These are phyloP conservation scores for Rhizopogon vesiculosus DNA, from an alignment of 768 basidiomycete species.

Conservation along the genomic window DNA sequence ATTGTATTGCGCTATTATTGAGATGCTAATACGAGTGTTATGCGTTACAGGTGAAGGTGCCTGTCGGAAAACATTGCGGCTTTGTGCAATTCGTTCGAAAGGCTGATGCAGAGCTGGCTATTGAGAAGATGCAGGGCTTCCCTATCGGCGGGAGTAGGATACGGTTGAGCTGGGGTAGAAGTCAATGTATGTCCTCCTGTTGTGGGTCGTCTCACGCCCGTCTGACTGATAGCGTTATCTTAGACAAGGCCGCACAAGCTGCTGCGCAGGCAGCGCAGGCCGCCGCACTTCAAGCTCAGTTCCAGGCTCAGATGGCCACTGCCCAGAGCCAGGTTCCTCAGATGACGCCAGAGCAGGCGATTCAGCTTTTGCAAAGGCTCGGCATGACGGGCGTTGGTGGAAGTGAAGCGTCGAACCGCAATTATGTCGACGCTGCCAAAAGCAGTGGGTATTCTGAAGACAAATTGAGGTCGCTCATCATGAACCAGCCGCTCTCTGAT, in stretches of 20 bases:
- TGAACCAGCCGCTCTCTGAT: constrained; percentile 17
- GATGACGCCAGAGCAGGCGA: constrained; percentile 59
- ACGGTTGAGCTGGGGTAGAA: constrained; percentile 88
- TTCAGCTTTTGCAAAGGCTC: constrained; percentile 57
- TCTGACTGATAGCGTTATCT: constrained; percentile 4
- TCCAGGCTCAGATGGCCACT: constrained; percentile 27
- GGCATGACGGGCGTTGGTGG: constrained; percentile 30
- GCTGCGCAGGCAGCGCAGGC: constrained; percentile 81
- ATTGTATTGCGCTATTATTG: not conserved
- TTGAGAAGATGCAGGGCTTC: constrained; percentile 96
- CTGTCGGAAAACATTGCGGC: constrained; percentile 91
- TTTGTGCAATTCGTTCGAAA: constrained; percentile 95
- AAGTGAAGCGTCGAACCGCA: constrained; percentile 6
- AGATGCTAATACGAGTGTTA: constrained; percentile 4
- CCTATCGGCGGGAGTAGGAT: constrained; percentile 91
- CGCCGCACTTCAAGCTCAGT: constrained; percentile 55
- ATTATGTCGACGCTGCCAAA: constrained; percentile 9
- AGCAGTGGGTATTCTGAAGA: constrained; percentile 18
- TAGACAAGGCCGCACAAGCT: constrained; percentile 89
- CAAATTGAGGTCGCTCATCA: constrained; percentile 15
- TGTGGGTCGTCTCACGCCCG: not conserved
- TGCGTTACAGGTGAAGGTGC: constrained; percentile 79
- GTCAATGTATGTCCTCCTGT: constrained; percentile 58
- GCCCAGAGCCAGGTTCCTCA: constrained; percentile 8
- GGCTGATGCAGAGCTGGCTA: constrained; percentile 86